Conservation (phyloP, 208 protist species). For the Leishmania martiniquensis region DNA sequence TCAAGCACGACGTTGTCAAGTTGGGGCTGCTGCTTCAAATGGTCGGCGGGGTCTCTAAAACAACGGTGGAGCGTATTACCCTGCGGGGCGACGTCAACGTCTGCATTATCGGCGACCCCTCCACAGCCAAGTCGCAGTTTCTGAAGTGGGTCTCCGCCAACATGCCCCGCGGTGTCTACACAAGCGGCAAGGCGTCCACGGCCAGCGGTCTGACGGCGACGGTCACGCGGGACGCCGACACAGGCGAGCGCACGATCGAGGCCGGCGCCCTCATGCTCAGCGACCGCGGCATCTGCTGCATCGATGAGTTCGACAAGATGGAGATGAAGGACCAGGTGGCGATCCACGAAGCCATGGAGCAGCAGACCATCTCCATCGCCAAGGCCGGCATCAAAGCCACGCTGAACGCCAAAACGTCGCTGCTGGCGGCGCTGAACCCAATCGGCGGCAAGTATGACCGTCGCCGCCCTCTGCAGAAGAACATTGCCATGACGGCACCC, state of each 20-base stretch:
- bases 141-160: slow-evolving; percentile 97
- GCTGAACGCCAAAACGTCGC: slow-evolving; percentile 98
- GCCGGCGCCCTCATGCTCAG: slow-evolving; percentile 99
- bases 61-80: slow-evolving; percentile 92
- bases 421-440: slow-evolving; percentile 99
- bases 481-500: slow-evolving; percentile 95
- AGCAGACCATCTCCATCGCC: slow-evolving; percentile 99
- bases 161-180: slow-evolving; percentile 97
- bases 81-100: slow-evolving; percentile 99
- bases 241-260: slow-evolving; percentile 99
- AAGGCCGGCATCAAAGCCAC: slow-evolving; percentile 99
- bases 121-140: slow-evolving; percentile 99
- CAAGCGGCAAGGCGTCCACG: slow-evolving; percentile 97
- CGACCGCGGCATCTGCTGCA: slow-evolving; percentile 99
- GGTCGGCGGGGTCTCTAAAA: slow-evolving; percentile 99
- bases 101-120: slow-evolving; percentile 99
- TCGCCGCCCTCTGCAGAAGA: slow-evolving; percentile 92
- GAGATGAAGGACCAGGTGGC: slow-evolving; percentile 98
- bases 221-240: slow-evolving; percentile 98
- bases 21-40: slow-evolving; percentile 98
- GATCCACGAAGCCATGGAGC: slow-evolving; percentile 99
- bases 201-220: slow-evolving; percentile 98
- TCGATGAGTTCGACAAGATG: slow-evolving; percentile 99
- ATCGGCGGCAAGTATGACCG: slow-evolving; percentile 97
- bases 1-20: slow-evolving; percentile 99